phyloP scores from a whole-genome alignment of 176 grass and related monocot genomes.

The Avena sativa region DNA sequence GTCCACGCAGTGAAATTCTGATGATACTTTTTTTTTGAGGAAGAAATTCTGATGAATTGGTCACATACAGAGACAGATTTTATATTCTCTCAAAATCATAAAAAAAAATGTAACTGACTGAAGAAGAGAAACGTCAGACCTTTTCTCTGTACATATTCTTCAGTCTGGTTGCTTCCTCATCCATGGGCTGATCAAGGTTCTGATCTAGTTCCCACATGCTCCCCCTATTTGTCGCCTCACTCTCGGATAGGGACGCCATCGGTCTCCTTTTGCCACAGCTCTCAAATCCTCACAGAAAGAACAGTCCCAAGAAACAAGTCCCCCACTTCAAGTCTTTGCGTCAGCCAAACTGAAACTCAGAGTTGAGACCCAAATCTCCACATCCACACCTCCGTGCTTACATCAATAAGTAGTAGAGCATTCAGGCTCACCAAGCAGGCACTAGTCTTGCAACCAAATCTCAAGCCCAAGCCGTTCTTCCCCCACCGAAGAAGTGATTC shows the following conservation, averaged over 20 bases:
- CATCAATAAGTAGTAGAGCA: not conserved
- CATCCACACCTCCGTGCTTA: not conserved
- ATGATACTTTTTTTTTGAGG: not conserved
- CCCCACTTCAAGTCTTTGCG: slow-evolving; percentile 7
- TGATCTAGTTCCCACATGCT: slow-evolving; percentile 97
- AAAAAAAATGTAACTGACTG: not conserved
- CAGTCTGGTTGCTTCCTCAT: slow-evolving; percentile 82
- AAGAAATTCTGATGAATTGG: not conserved
- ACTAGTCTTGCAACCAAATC: slow-evolving; percentile 21
- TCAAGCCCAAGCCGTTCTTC: not conserved
- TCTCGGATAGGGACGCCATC: slow-evolving; percentile 68
- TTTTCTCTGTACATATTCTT: slow-evolving; percentile 94
- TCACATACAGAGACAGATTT: slow-evolving; percentile 14
- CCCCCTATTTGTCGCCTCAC: slow-evolving; percentile 68
- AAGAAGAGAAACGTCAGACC: slow-evolving; percentile 56
- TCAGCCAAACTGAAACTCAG: slow-evolving; percentile 3
- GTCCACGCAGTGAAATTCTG: not conserved
- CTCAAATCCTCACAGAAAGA: slow-evolving; percentile 27
- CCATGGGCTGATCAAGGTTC: slow-evolving; percentile 98
- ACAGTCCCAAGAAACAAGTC: not conserved
- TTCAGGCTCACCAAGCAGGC: not conserved
- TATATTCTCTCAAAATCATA: slow-evolving; percentile 24
- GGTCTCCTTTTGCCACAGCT: slow-evolving; percentile 29
- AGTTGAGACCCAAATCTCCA: slow-evolving; percentile 24
- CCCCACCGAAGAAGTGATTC: not conserved